Percentiles rank a stretch among this genome's conserved stretches.
phyloP scores from a whole-genome alignment of 1,139 yeast species.

The Magnusiomyces tetraspermus region DNA sequence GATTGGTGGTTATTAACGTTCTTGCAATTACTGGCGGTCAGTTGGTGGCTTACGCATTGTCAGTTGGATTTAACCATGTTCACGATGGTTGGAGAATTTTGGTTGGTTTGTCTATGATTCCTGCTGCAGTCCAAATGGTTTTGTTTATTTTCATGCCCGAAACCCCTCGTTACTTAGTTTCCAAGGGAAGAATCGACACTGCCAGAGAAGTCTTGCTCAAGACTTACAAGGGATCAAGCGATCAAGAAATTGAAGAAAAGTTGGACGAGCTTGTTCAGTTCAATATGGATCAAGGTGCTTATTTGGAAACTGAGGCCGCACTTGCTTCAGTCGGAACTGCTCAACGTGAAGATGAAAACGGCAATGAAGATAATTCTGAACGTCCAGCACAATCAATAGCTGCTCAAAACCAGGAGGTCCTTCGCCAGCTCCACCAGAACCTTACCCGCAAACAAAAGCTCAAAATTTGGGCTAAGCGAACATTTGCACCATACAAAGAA shows the following conservation, averaged over 20 bases:
- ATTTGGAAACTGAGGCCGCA: not conserved
- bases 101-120: constrained; percentile 83
- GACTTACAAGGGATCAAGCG: constrained; percentile 17
- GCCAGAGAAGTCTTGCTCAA: constrained; percentile 53
- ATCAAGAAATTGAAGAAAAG: constrained; percentile 16
- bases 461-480: not conserved
- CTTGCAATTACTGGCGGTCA: constrained; percentile 85
- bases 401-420: not conserved
- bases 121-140: constrained; percentile 68
- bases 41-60: constrained; percentile 81
- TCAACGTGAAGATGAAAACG: not conserved
- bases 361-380: not conserved
- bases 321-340: not conserved
- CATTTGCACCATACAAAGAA: not conserved
- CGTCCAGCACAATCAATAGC: not conserved
- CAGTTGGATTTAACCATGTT: constrained; percentile 73
- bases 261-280: constrained; percentile 21
- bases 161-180: constrained; percentile 82
- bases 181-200: constrained; percentile 51
- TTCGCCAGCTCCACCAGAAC: not conserved
- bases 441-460: not conserved
- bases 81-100: constrained; percentile 86
- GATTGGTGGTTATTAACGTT: constrained; percentile 50
- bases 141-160: constrained; percentile 85
- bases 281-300: not conserved